phyloP scores from a whole-genome alignment of 495 filamentous ascomycete genomes.

The Aspergillus ostianus region DNA sequence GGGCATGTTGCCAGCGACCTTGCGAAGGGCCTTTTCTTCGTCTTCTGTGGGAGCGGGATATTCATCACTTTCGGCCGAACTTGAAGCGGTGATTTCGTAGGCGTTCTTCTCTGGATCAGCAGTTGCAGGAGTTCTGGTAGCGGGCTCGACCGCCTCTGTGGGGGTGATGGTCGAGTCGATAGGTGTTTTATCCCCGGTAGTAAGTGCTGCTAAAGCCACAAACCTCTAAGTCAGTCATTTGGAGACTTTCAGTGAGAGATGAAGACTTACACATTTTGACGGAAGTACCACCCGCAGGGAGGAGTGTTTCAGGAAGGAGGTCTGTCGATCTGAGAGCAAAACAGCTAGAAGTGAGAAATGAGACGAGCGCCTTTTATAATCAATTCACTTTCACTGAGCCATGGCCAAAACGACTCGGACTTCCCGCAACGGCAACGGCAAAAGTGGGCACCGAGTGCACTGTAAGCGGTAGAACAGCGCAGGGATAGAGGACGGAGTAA shows the following conservation, averaged over 20 bases:
- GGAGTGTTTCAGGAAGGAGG: neutral
- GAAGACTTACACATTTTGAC: neutral
- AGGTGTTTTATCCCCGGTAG: neutral
- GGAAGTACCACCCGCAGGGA: neutral
- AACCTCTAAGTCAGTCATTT: neutral
- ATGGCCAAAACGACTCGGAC: neutral
- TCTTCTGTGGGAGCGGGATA: conserved; percentile 56
- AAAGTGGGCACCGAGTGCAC: neutral
- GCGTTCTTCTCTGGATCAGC: conserved; percentile 9
- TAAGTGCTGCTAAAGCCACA: neutral
- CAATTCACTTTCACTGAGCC: neutral
- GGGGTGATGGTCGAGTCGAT: neutral
- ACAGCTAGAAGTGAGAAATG: neutral
- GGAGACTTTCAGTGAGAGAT: neutral
- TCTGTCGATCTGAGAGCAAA: neutral
- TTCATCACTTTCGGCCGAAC: conserved; percentile 25
- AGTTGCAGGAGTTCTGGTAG: neutral
- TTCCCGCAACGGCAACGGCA: neutral
- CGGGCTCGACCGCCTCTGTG: neutral
- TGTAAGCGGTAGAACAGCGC: neutral
- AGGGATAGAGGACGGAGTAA: neutral
- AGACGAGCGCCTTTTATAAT: neutral
- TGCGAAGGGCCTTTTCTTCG: conserved; percentile 53
- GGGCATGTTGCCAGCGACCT: conserved; percentile 53
- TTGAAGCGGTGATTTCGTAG: conserved; percentile 5